These are phyloP conservation scores for Daldinia caldariorum DNA, from an alignment of 495 filamentous ascomycete genomes.

Conservation along the genomic window DNA sequence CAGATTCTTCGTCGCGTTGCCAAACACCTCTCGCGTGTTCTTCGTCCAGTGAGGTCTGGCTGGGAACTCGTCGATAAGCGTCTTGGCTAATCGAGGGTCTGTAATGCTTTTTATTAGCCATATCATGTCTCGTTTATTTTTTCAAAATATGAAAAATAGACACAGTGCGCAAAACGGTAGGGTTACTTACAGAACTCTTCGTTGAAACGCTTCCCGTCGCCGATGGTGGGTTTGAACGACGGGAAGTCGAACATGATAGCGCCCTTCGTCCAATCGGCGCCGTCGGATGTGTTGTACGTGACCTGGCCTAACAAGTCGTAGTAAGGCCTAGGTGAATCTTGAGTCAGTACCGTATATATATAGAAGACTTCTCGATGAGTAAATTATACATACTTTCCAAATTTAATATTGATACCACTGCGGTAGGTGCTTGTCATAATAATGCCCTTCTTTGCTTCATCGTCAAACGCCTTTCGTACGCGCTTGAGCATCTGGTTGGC, in stretches of 20 bases:
- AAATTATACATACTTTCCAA: constrained; percentile 43
- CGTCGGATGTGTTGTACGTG: constrained; percentile 56
- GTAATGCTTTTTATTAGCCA: constrained; percentile 18
- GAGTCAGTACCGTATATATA: background rate
- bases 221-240: constrained; percentile 54
- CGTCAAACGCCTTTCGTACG: constrained; percentile 58
- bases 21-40: constrained; percentile 59
- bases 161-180: too few relatives aligned
- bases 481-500: constrained; percentile 61
- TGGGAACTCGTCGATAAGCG: constrained; percentile 60
- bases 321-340: constrained; percentile 45
- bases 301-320: constrained; percentile 61
- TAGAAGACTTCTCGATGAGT: background rate
- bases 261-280: constrained; percentile 59
- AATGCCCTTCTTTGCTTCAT: constrained; percentile 52
- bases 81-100: constrained; percentile 57
- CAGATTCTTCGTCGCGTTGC: constrained; percentile 56
- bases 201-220: constrained; percentile 59
- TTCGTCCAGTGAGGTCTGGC: constrained; percentile 63
- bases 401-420: constrained; percentile 64
- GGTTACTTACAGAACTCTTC: constrained; percentile 58
- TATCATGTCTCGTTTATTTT: background rate
- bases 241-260: constrained; percentile 65
- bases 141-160: background rate
- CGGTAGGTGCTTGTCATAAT: constrained; percentile 61